Conservation (phyloP, 2,329 filamentous ascomycete species). For the Colletotrichum tropicale region DNA sequence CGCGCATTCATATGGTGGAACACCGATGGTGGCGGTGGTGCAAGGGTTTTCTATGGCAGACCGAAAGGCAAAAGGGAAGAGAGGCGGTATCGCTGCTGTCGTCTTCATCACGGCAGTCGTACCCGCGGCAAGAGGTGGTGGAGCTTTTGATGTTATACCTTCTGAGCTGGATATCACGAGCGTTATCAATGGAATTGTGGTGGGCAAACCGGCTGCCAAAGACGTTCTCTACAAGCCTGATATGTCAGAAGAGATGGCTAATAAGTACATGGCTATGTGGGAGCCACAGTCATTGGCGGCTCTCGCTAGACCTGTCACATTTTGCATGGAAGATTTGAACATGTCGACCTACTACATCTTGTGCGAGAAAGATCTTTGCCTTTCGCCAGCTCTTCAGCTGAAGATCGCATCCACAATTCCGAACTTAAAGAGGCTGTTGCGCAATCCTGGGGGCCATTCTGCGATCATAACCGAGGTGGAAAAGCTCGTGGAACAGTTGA, state of each 20-base stretch:
- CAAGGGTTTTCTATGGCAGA: neutral
- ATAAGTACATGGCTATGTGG: neutral
- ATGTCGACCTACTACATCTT: neutral
- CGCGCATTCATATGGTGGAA: neutral
- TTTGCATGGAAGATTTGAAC: neutral
- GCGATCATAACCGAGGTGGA: neutral
- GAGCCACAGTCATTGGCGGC: neutral
- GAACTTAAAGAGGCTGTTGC: neutral
- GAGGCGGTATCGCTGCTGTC: neutral
- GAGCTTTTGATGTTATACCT: neutral
- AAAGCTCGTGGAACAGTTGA: neutral
- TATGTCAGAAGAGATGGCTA: neutral
- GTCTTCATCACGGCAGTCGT: neutral
- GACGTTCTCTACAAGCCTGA: neutral
- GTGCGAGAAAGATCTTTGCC: neutral
- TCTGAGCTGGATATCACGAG: neutral
- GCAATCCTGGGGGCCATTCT: neutral
- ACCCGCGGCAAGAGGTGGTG: neutral
- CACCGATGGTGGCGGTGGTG: neutral
- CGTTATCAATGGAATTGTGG: neutral
- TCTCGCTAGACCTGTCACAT: neutral
- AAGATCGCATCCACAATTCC: neutral
- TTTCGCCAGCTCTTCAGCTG: neutral
- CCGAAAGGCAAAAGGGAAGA: neutral
- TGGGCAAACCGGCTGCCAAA: neutral